Percentiles rank a stretch among this genome's conserved stretches.
Evolutionary conservation across 2,329 filamentous ascomycete genomes (phyloP).

Genomic region (Sordariomycetes sp.): DNA sequence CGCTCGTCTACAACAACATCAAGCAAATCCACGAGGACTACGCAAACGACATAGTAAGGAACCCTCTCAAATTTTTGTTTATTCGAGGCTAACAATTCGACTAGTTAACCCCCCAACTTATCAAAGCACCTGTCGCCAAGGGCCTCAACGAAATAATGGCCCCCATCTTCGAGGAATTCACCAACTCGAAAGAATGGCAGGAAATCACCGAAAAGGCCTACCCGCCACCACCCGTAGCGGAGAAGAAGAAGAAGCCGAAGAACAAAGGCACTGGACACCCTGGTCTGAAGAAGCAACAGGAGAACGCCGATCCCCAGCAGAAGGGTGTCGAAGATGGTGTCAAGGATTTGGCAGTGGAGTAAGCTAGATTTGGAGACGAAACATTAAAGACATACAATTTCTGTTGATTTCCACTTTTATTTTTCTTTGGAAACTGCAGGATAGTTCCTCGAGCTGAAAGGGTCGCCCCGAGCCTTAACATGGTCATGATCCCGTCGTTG

Average conservation of each 20-base stretch:
- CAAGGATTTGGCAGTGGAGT: too few relatives aligned
- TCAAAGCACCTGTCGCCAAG: conserved; percentile 76
- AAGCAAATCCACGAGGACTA: conserved; percentile 74
- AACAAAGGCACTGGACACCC: conserved; percentile 62
- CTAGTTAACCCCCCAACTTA: conserved; percentile 69
- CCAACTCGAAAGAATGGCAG: conserved; percentile 70
- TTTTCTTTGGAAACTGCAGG: too few relatives aligned
- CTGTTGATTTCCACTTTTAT: too few relatives aligned
- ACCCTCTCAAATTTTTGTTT: too few relatives aligned
- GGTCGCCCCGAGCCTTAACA: too few relatives aligned
- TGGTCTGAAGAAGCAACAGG: conserved; percentile 17
- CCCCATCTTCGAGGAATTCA: conserved; percentile 68
- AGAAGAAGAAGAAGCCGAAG: conserved; percentile 67
- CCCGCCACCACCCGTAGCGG: conserved; percentile 44
- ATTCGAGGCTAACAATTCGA: too few relatives aligned
- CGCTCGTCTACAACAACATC: conserved; percentile 72
- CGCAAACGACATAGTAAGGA: conserved; percentile 60
- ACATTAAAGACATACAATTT: too few relatives aligned
- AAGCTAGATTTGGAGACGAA: too few relatives aligned
- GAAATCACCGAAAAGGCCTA: conserved; percentile 63
- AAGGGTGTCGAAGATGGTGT: background rate
- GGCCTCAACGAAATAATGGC: conserved; percentile 65
- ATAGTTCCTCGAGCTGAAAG: too few relatives aligned
- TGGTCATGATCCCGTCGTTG: too few relatives aligned
- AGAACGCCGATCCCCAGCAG: background rate